Evolutionary conservation across 1,139 yeast species (phyloP), one percentile per base, ranked within the genome.

Genomic region (Debaryomycetaceae sp.): DNA sequence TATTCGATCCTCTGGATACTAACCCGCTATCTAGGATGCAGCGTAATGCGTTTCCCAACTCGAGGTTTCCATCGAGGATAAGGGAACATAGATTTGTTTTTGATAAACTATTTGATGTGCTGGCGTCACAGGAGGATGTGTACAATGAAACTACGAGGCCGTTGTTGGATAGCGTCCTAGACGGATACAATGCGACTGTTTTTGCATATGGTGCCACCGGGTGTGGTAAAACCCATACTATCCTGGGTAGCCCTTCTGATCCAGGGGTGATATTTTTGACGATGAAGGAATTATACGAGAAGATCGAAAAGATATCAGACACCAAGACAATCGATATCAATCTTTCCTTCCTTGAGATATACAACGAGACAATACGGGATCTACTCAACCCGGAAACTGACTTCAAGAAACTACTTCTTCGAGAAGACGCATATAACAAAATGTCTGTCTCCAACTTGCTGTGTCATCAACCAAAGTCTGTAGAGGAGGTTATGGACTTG

Each of bases 181-280:
- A 87, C 51, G 97, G 97, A 0, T 88, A 72, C 62, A 89, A 91
- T 62, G 85, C 96, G 6, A 90, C 97, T 0, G 90, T 91, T 0
- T 93, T 93, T 69, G 98, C 99, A 1, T 93, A 93, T 60, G 99
- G 99, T 2, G 97, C 97, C 24, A 90, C 99, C 0, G 99, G 99
- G 0, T 93, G 98, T 63, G 99, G 99, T n/a, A 91, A 91, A 60
- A 90, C 98, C 0, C 90, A 86, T 60, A 91, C 98, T 0, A 87
- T 91, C 37, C 79, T 84, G 63, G 97, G 98, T 0, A 78, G 83
- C 0, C 75, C 83, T 0, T 76, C 76, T 1, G 69, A 78, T 34
- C 97, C 97, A 0, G 98, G 97, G 0, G 80, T 91, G 20, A 84
- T 89, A 1, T 87, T 84, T 54, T 66, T 84, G 43, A 84, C 97